phyloP scores from a whole-genome alignment of 2,329 filamentous ascomycete genomes.

The Fusarium keratoplasticum region DNA sequence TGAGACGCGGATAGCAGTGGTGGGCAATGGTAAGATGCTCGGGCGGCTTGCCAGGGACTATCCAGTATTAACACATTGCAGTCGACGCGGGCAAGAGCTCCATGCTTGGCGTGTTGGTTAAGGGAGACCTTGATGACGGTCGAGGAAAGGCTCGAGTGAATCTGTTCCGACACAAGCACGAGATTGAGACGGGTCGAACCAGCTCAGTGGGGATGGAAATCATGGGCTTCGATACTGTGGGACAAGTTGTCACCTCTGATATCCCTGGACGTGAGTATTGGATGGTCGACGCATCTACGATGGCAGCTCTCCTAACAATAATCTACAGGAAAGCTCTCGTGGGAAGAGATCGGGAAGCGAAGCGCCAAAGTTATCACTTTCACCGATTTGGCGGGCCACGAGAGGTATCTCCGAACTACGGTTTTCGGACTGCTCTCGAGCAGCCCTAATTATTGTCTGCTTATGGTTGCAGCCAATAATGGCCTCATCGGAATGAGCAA shows the following conservation, averaged over 20 bases:
- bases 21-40: conserved; percentile 79
- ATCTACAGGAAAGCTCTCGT: conserved; percentile 75
- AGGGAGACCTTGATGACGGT: conserved; percentile 94
- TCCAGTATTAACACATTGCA: conserved; percentile 47
- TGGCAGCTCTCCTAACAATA: conserved; percentile 25
- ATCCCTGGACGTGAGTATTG: conserved; percentile 78
- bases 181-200: conserved; percentile 94
- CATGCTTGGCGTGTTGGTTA: conserved; percentile 93
- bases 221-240: conserved; percentile 92
- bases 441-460: conserved; percentile 95
- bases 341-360: conserved; percentile 96
- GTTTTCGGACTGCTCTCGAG: conserved; percentile 95
- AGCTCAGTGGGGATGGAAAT: conserved; percentile 99
- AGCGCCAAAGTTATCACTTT: conserved; percentile 98
- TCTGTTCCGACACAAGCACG: conserved; percentile 97
- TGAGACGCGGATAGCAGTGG: conserved; percentile 95
- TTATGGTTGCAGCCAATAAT: conserved; percentile 99
- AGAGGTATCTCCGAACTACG: conserved; percentile 93
- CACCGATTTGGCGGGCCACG: conserved; percentile 94
- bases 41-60: neutral
- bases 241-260: conserved; percentile 83
- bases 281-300: too few species aligned
- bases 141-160: conserved; percentile 94
- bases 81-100: conserved; percentile 98
- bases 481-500: conserved; percentile 98